A percentile compares a stretch with the other conserved stretches of the same genome.
Evolutionary conservation across 2,329 filamentous ascomycete species (phyloP).

Genomic region (Pseudocercospora musae): DNA sequence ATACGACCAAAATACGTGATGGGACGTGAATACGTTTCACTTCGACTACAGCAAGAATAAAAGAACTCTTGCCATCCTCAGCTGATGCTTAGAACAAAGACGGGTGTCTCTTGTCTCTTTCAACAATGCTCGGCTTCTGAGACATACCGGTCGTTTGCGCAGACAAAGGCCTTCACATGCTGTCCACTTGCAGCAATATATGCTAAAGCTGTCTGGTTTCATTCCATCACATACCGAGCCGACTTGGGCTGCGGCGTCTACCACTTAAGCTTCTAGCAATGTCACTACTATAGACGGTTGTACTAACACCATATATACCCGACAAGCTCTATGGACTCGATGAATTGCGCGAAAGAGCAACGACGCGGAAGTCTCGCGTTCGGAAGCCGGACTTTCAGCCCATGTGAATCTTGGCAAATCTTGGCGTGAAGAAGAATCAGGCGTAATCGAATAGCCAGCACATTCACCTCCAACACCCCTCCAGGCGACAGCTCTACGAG

Average conservation of each 20-base stretch:
- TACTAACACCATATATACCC: neutral
- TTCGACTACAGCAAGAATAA: neutral
- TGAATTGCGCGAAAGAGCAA: neutral
- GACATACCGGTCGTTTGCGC: no score
- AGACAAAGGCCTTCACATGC: no score
- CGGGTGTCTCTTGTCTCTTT: neutral
- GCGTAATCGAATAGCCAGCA: no score
- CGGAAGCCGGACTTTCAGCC: neutral
- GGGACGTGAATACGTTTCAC: neutral
- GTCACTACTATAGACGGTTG: neutral
- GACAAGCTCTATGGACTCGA: neutral
- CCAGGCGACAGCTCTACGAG: neutral
- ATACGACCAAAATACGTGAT: neutral
- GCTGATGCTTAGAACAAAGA: neutral
- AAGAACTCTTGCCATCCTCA: neutral
- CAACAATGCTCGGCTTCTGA: no score
- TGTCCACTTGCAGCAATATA: no score
- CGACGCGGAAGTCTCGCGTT: neutral
- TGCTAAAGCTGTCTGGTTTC: neutral
- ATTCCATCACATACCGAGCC: neutral
- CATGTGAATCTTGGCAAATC: neutral
- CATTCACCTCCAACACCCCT: neutral
- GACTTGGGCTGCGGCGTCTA: neutral
- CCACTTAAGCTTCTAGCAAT: neutral
- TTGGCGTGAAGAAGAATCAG: neutral